These are phyloP conservation scores for Chaetomium tenue DNA, from an alignment of 495 filamentous ascomycete genomes.

Conservation along the genomic window DNA sequence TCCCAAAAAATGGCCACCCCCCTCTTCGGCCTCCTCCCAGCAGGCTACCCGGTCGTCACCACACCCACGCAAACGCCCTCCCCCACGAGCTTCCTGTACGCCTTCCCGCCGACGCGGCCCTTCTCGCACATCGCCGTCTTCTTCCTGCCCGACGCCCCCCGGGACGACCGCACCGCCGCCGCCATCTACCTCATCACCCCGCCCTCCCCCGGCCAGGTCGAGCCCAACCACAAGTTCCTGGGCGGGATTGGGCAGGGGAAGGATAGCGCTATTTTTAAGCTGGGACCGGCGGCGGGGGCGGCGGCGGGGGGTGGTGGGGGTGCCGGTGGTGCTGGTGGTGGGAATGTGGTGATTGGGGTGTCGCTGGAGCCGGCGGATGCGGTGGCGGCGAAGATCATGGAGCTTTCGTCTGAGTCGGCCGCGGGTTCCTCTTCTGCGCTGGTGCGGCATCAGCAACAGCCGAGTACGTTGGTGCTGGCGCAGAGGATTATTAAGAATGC, in stretches of 20 bases:
- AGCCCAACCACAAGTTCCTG: conserved; percentile 69
- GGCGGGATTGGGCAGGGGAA: conserved; percentile 86
- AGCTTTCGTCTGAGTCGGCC: conserved; percentile 46
- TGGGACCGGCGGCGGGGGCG: conserved; percentile 36
- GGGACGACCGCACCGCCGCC: conserved; percentile 61
- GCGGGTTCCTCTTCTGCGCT: conserved; percentile 12
- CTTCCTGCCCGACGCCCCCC: conserved; percentile 75
- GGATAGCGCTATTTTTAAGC: conserved; percentile 81
- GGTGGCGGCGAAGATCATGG: conserved; percentile 66
- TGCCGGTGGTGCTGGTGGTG: neutral
- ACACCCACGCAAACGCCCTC: conserved; percentile 43
- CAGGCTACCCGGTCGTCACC: conserved; percentile 49
- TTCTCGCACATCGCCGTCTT: conserved; percentile 88
- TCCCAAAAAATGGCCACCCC: conserved; percentile 32
- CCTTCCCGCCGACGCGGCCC: conserved; percentile 38
- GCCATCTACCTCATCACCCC: conserved; percentile 76
- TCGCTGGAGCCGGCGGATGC: conserved; percentile 71
- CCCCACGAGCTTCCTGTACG: conserved; percentile 45
- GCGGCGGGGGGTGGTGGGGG: too few species aligned
- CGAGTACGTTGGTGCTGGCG: conserved; percentile 72
- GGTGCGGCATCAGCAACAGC: conserved; percentile 23
- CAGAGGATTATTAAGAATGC: conserved; percentile 93
- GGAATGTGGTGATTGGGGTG: conserved; percentile 68
- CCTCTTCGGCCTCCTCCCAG: conserved; percentile 51
- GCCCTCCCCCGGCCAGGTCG: conserved; percentile 24